These are phyloP conservation scores for Microcos paniculata DNA, from an alignment of 345 rosid species.

Conservation along the genomic window DNA sequence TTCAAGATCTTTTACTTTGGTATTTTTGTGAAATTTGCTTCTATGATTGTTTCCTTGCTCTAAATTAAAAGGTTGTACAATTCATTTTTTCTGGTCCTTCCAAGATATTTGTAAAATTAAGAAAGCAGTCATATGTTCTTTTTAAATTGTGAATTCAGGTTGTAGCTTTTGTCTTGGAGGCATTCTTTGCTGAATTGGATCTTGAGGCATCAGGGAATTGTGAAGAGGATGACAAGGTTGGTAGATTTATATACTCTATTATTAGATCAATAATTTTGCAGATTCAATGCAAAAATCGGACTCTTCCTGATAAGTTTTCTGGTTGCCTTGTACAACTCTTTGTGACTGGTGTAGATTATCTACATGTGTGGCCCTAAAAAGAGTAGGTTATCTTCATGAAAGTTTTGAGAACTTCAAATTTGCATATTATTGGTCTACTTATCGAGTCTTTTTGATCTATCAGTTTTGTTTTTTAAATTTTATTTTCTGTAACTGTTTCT, in stretches of 20 bases:
- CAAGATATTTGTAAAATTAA: neutral
- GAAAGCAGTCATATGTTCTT: constrained; percentile 11
- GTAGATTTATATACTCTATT: constrained; percentile 18
- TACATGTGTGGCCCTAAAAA: no score
- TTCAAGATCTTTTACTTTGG: neutral
- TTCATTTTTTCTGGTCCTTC: neutral
- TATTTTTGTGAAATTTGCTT: neutral
- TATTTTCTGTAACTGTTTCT: no score
- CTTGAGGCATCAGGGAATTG: constrained; percentile 61
- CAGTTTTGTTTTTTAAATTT: no score
- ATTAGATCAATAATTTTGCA: neutral
- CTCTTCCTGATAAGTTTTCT: neutral
- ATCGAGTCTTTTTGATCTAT: no score
- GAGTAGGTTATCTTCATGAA: no score
- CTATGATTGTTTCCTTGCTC: neutral
- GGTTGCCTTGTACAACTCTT: neutral
- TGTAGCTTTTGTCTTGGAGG: constrained; percentile 97
- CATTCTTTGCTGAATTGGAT: constrained; percentile 93
- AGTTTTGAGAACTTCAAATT: no score
- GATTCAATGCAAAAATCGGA: neutral
- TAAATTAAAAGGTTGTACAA: neutral
- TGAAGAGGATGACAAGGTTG: constrained; percentile 57
- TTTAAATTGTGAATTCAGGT: constrained; percentile 54
- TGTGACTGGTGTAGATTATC: no score
- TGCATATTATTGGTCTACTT: no score